Percentiles rank a stretch among this genome's conserved stretches.
phyloP scores from a whole-genome alignment of 148 eudicot species.

The Cornus kousa region DNA sequence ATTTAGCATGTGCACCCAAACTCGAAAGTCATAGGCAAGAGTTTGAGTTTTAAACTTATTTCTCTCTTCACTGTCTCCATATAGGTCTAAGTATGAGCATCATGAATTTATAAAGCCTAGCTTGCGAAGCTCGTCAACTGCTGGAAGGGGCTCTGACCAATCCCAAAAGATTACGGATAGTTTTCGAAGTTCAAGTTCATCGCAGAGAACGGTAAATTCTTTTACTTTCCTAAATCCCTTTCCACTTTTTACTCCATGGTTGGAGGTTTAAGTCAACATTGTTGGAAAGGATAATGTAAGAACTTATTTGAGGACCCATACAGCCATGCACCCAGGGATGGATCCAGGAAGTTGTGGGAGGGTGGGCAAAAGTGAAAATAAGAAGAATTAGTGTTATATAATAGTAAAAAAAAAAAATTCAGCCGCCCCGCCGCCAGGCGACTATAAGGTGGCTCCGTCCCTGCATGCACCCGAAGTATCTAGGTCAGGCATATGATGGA shows the following conservation, averaged over 20 bases:
- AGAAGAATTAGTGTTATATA: too few species aligned
- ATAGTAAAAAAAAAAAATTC: too few species aligned
- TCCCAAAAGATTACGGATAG: conserved; percentile 53
- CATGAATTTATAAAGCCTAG: conserved; percentile 91
- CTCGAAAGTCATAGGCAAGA: neutral
- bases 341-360: too few species aligned
- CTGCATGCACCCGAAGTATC: neutral
- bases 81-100: conserved; percentile 86
- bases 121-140: conserved; percentile 61
- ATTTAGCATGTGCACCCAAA: neutral
- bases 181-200: conserved; percentile 50
- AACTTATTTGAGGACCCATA: neutral
- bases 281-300: neutral
- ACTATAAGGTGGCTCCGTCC: too few species aligned
- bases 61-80: conserved; percentile 4
- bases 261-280: neutral
- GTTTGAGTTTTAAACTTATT: neutral
- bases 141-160: conserved; percentile 43
- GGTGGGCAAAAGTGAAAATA: too few species aligned
- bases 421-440: too few species aligned
- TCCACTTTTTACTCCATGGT: neutral
- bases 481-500: neutral
- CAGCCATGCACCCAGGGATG: too few species aligned
- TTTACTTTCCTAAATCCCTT: neutral
- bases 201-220: conserved; percentile 22